Evolutionary conservation across 441 rosid species (phyloP), one percentile per base, ranked within the genome.

Genomic region (Arabidopsis lyrata): DNA sequence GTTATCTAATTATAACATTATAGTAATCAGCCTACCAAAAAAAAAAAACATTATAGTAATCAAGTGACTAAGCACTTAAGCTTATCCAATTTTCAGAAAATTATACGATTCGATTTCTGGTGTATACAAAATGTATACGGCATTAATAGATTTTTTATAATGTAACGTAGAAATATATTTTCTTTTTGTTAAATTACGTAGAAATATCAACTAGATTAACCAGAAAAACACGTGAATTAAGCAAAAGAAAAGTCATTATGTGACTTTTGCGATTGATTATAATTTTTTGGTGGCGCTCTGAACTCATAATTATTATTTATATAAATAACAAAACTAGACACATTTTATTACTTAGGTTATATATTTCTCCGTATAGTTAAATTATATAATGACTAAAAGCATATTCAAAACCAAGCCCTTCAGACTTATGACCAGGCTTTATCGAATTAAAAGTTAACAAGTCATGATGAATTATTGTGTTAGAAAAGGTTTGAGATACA

Each of bases 161-260:
- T 12, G 63, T 58, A 11, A 16, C 47, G 31, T 36, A 58, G 8
- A 15, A 18, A 18, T 16, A 11, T 36, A 29, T 29, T 29, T 29
- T 29, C 4, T 29, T 27, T 27, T 29, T 29, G 31, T 0, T 0
- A 0, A 29, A 29, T 29, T 29, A 29, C 5, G 6, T 29, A 29
- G 8, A 16, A 18, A 18, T 16, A 11, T 36, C 63, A 58, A 11
- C 6, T 38, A 15, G 10, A 59, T 59, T 11, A 11, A 59, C 47
- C 24, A 8, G 13, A 18, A 16, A 36, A 36, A 6, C 44, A 11
- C 45, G 7, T 35, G 31, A 36, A 11, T 35, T 18, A 11, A 58
- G 29, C 63, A 58, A 58, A 35, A 58, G 63, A 57, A 35, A 58
- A 58, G 31, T 58, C 45, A 36, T 58, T 2, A 54, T 27, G n/a